Base-by-base conservation (phyloP, 2,329 filamentous ascomycete species). In the Arthrobotrys sinensis region DNA sequence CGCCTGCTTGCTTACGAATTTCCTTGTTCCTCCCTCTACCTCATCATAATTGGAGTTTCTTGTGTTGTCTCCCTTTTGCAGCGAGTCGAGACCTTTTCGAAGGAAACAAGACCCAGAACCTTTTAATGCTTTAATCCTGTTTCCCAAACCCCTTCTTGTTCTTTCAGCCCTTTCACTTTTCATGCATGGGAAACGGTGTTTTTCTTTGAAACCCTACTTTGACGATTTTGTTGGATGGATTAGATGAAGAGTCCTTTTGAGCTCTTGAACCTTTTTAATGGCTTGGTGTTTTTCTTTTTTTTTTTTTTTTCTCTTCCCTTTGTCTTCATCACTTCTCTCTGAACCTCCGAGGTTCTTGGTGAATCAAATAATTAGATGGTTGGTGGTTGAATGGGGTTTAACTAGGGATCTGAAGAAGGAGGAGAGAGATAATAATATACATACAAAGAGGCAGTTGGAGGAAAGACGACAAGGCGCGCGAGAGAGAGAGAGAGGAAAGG, bases 81-180 rank as follows among this genome's bases (percentile, higher is more conserved):
- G 72, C 72, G 72, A 76, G 72, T 76, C 72, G 72, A 70, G 45
- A 65, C 46, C 60, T 70, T 60, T 73, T 65, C 46, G 32, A 45
- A 76, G 48, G 65, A 60, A 76, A 65, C 64, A 76, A 64, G 46
- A 48, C 43, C 45, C 50, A 48, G 50, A 55, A 24, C 53, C 45
- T 76, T 75, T 67, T 76, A 76, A 76, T 78, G 69, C 75, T 32
- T 64, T 78, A 78, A 78, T 78, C 67, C 69, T 73, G 67, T 72
- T 72, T 72, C 69, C 69, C 67, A 73, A n/a, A 10, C 16, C 55
- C 48, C 48, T 67, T 34, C 76, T 55, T 66, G 78, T 79, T 63
- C 79, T 80, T 73, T 79, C 80, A 62, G 80, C 79, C 28, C 40
- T 81, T 46, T 80, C 63, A 36, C 67, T 77, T 60, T 81, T 80